Base-by-base conservation (phyloP, 352 stramenopile species). In the Phytophthora idaei region DNA sequence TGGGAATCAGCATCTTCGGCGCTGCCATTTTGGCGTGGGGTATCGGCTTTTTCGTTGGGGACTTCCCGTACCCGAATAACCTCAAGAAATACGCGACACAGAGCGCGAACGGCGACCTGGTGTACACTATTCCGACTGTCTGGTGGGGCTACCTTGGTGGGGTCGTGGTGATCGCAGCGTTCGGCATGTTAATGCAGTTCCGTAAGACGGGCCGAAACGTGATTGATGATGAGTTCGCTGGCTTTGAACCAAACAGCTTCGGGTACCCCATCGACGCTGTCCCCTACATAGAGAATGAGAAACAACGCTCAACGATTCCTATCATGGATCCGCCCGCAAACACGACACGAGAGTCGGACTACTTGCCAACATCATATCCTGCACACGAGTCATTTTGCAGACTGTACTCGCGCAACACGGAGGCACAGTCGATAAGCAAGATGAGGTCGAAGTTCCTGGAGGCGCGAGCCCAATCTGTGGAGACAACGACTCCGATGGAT, bases 121-220 rank as follows among this genome's bases (percentile, higher is more conserved):
- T 59, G 21, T 83, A 76, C 49, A 32, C 45, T 14, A 77, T 81
- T 28, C 76, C 76, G n/a, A 67, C 57, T 17, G 54, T 65, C 2
- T 81, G 71, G 70, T 83, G 76, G 76, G 73, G 27, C 12, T 85
- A 85, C 42, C 57, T 81, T 25, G 64, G 29, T 32, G 74, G 70
- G 28, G 81, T 74, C 44, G 57, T 80, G 11, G 52, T 79, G 39
- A 57, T 85, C 11, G 59, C 61, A 3, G 52, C 50, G 7, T 42
- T 85, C n/a, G 73, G 71, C 3, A 66, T 71, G 54, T 49, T 73
- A 39, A 58, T 82, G 8, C 77, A 81, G 55, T 78, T 75, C 36
- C 44, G 34, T 6, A 76, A 73, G 55, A 76, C 67, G 3, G 48
- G 61, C 11, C 62, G 67, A 12, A 60, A 44, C 15, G 29, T 51